phyloP scores from a whole-genome alignment of 371 early-diverging fungal genomes.

The Amoeboaphelidium protococcarum region DNA sequence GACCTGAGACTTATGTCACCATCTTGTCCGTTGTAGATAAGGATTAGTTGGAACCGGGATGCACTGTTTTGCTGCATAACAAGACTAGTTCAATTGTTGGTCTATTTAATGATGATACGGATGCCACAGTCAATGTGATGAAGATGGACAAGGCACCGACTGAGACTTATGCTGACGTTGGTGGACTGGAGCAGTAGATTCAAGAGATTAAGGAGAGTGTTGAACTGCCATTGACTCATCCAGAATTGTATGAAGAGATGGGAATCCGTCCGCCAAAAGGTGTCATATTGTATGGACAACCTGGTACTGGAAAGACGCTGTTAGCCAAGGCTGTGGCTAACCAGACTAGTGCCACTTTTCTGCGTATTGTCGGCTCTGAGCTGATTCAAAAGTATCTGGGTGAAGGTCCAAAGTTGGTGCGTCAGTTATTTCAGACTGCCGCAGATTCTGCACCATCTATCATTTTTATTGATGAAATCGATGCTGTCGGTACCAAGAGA shows the following conservation, averaged over 20 bases:
- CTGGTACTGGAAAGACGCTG: conserved; percentile 98
- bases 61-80: conserved; percentile 91
- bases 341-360: conserved; percentile 97
- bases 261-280: conserved; percentile 99
- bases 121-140: conserved; percentile 99
- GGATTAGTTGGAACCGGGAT: conserved; percentile 94
- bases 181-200: conserved; percentile 96
- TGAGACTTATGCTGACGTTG: conserved; percentile 97
- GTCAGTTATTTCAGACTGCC: conserved; percentile 97
- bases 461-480: conserved; percentile 99
- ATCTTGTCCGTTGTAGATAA: conserved; percentile 98
- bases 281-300: conserved; percentile 96
- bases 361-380: conserved; percentile 99
- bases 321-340: conserved; percentile 99
- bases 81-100: conserved; percentile 88
- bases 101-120: conserved; percentile 85
- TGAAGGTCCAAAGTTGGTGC: conserved; percentile 97
- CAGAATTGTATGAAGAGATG: conserved; percentile 98
- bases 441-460: conserved; percentile 98
- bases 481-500: conserved; percentile 20
- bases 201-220: conserved; percentile 99
- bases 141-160: conserved; percentile 99
- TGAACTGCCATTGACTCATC: conserved; percentile 97
- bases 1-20: conserved; percentile 95
- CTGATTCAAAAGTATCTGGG: conserved; percentile 99